These are phyloP conservation scores for Suillus paluster DNA, from an alignment of 768 basidiomycete species.

Conservation along the genomic window DNA sequence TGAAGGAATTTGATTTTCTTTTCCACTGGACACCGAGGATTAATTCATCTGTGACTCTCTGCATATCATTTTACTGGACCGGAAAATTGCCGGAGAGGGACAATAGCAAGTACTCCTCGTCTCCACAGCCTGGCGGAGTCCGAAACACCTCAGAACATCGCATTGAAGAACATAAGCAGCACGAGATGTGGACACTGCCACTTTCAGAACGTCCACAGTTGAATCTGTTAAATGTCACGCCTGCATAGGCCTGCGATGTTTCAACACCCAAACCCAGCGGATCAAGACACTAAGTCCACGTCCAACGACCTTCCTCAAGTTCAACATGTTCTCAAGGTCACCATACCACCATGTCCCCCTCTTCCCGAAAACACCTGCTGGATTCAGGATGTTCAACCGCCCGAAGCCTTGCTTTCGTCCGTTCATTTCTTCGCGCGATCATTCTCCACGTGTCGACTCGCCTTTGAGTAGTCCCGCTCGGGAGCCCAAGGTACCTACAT, in stretches of 20 bases:
- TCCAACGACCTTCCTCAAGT: slow-evolving; percentile 5
- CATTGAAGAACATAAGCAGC: neutral
- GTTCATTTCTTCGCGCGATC: neutral
- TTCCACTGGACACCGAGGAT: neutral
- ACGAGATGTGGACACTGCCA: neutral
- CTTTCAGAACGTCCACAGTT: neutral
- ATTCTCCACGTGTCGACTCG: slow-evolving; percentile 19
- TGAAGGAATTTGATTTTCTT: neutral
- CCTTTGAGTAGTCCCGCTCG: slow-evolving; percentile 23
- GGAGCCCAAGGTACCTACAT: neutral
- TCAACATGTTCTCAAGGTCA: slow-evolving; percentile 21
- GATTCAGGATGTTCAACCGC: slow-evolving; percentile 27
- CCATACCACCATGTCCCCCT: slow-evolving; percentile 19
- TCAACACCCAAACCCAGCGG: neutral
- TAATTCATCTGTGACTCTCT: neutral
- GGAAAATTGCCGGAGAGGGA: neutral
- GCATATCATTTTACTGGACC: slow-evolving; percentile 16
- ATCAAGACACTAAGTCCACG: neutral
- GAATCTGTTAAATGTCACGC: neutral
- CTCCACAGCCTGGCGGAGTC: neutral
- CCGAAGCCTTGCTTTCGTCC: slow-evolving; percentile 18
- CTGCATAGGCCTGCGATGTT: neutral
- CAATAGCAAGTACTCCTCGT: slow-evolving; percentile 1
- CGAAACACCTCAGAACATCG: neutral
- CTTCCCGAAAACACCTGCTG: slow-evolving; percentile 23